A percentile compares a stretch with the other conserved stretches of the same genome.
These are phyloP conservation scores for Artemisia argyi DNA, from an alignment of 129 eudicot species.

Conservation along the genomic window DNA sequence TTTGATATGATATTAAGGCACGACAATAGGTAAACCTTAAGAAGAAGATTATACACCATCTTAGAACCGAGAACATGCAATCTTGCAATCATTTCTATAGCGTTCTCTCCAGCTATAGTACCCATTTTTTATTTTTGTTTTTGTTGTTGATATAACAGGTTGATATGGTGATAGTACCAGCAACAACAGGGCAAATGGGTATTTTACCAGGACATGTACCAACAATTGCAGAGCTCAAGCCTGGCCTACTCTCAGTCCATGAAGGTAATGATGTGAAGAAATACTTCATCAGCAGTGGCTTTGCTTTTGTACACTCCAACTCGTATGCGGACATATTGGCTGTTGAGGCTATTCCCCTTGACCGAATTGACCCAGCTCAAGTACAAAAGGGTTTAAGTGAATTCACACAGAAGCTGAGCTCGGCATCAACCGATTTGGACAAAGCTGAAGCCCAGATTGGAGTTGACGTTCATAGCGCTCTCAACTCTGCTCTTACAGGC, in stretches of 20 bases:
- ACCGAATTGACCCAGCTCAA: slow-evolving; percentile 55
- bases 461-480: slow-evolving; percentile 74
- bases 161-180: slow-evolving; percentile 80
- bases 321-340: slow-evolving; percentile 73
- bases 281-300: slow-evolving; percentile 83
- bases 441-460: slow-evolving; percentile 91
- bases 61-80: too few relatives aligned
- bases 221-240: slow-evolving; percentile 78
- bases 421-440: slow-evolving; percentile 79
- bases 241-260: slow-evolving; percentile 70
- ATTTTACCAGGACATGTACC: slow-evolving; percentile 81
- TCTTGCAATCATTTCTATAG: not conserved
- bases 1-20: not conserved
- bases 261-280: slow-evolving; percentile 64
- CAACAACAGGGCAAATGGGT: slow-evolving; percentile 86
- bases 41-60: not conserved
- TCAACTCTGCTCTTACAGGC: slow-evolving; percentile 67
- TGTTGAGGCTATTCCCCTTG: slow-evolving; percentile 73
- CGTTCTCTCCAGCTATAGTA: not conserved
- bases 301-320: slow-evolving; percentile 72
- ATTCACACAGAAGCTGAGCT: slow-evolving; percentile 63
- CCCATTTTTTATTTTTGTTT: not conserved
- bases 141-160: slow-evolving; percentile 43
- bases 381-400: slow-evolving; percentile 74
- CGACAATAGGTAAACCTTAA: not conserved